Evolutionary conservation across 23 red algal genomes (phyloP), one percentile per base, ranked within the genome.

Genomic region (Gracilaria caudata): DNA sequence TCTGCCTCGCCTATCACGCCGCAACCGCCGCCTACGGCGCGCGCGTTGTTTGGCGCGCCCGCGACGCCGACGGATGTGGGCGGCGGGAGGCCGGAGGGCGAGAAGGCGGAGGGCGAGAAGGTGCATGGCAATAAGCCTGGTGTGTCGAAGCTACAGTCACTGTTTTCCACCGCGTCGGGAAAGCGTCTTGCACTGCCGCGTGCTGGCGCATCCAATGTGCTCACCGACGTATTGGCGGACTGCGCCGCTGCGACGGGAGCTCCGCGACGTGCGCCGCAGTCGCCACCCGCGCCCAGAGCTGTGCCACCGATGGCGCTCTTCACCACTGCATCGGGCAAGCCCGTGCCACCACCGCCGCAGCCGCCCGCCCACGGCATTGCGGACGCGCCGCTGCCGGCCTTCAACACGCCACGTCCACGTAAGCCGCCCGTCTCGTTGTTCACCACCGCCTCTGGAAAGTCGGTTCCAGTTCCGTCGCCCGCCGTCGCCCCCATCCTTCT

Each of bases 1-100:
- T n/a, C n/a, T n/a, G 28, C 82, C 3, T 86, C 82, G 36, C 82
- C 82, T 6, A 86, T 86, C 68, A 86, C 79, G 29, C 79, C 79
- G 33, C 82, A 86, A 4, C 43, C 40, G 10, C 77, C 47, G 46
- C 77, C 51, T 11, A 80, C 56, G 4, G 77, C 56, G 35, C 56
- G 77, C 5, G 77, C 51, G 26, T 20, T 57, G 38, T 57, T 56
- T 10, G 26, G 7, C 36, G 68, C 63, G 20, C 45, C 51, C 25
- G 73, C 64, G 34, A 23, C 55, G 5, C 7, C 46, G 28, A n/a
- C 47, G 23, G 37, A n/a, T 5, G 41, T 8, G 17, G 45, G 30
- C 47, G 79, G 30, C 34, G 41, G 70, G 28, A n/a, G n/a, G n/a
- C n/a, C n/a, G n/a, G n/a, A n/a, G n/a, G n/a, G n/a, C n/a, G n/a